phyloP scores from a whole-genome alignment of 1,284 basidiomycete genomes.

The Kwoniella shivajii region DNA sequence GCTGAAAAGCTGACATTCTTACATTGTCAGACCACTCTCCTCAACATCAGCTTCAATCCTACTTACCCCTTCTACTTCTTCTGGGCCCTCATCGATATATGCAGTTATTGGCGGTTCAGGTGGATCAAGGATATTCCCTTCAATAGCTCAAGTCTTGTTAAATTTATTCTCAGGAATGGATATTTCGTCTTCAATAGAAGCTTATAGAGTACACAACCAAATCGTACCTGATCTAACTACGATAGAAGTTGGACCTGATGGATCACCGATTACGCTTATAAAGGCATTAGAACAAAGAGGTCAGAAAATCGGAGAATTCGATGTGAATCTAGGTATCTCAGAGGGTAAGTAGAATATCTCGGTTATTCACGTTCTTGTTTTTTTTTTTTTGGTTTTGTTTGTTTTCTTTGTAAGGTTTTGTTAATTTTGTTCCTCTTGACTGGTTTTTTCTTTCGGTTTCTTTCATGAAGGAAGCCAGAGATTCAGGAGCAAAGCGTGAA shows the following conservation, averaged over 20 bases:
- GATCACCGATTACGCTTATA: constrained; percentile 60
- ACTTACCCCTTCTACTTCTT: constrained; percentile 54
- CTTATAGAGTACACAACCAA: constrained; percentile 88
- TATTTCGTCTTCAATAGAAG: constrained; percentile 77
- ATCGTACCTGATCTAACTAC: constrained; percentile 70
- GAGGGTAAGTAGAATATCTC: constrained; percentile 40
- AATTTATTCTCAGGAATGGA: constrained; percentile 83
- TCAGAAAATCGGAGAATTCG: constrained; percentile 66
- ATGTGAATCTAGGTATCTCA: constrained; percentile 50
- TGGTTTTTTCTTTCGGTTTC: too few relatives aligned
- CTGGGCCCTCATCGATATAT: constrained; percentile 67
- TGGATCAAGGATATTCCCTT: constrained; percentile 79
- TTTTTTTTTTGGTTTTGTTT: too few relatives aligned
- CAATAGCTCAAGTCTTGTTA: constrained; percentile 77
- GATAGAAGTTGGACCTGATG: constrained; percentile 60
- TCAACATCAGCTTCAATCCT: constrained; percentile 80
- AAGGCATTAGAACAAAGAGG: constrained; percentile 64
- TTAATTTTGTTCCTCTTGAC: too few relatives aligned
- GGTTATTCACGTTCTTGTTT: too few relatives aligned
- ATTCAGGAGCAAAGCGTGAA: neutral
- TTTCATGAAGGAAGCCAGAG: neutral
- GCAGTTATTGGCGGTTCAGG: constrained; percentile 81
- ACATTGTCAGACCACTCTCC: constrained; percentile 64
- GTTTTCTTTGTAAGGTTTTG: too few relatives aligned
- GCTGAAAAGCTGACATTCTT: neutral